Conservation (phyloP, 2,329 filamentous ascomycete species). For the Pseudophaeomoniella oleicola region DNA sequence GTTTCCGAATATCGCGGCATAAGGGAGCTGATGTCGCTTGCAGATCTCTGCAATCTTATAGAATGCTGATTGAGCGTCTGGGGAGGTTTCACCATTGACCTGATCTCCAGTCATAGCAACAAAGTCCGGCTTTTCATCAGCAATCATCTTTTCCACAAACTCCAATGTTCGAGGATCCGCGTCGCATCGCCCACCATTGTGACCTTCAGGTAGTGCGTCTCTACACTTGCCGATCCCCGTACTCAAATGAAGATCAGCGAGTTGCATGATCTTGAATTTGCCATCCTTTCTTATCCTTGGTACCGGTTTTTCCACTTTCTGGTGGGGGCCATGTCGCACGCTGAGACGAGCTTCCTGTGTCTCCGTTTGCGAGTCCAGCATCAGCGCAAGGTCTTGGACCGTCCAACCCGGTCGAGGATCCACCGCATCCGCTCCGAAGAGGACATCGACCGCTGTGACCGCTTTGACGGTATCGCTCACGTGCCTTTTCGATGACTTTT, state of each 20-base stretch:
- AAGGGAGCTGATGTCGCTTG: slow-evolving; percentile 77
- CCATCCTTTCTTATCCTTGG: slow-evolving; percentile 76
- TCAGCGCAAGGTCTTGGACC: slow-evolving; percentile 57
- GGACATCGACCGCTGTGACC: slow-evolving; percentile 68
- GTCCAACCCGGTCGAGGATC: slow-evolving; percentile 80
- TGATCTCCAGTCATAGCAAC: slow-evolving; percentile 89
- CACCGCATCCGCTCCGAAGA: slow-evolving; percentile 82
- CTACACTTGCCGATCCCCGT: slow-evolving; percentile 77
- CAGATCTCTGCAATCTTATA: slow-evolving; percentile 85
- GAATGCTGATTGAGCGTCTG: slow-evolving; percentile 81
- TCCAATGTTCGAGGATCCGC: slow-evolving; percentile 85
- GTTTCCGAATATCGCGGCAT: slow-evolving; percentile 90
- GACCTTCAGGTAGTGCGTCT: slow-evolving; percentile 63
- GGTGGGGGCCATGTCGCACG: slow-evolving; percentile 53
- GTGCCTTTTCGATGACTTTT: slow-evolving; percentile 55
- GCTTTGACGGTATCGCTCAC: slow-evolving; percentile 60
- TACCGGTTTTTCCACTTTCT: slow-evolving; percentile 52
- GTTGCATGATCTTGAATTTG: slow-evolving; percentile 93
- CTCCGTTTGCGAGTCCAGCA: slow-evolving; percentile 46
- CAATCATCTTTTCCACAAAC: slow-evolving; percentile 68
- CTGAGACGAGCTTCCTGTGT: slow-evolving; percentile 60
- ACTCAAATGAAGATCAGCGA: slow-evolving; percentile 86
- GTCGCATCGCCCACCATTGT: slow-evolving; percentile 66
- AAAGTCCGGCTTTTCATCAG: slow-evolving; percentile 86
- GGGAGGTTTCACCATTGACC: slow-evolving; percentile 84